Conservation (phyloP, 169 alveolate species). For the Pseudocohnilembus persalinus region DNA sequence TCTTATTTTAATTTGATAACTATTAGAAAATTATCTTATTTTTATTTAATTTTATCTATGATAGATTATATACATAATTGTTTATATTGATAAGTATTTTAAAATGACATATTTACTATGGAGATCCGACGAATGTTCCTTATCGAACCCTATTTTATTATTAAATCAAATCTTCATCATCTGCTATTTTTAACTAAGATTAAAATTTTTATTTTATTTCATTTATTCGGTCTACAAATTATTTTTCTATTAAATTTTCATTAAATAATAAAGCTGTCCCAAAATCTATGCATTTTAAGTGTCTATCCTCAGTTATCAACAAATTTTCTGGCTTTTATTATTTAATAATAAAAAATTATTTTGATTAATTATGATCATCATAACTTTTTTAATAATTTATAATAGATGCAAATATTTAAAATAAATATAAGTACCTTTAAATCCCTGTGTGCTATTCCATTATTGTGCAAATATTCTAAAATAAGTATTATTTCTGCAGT, state of each 20-base stretch:
- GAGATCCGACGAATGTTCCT: conserved; percentile 43
- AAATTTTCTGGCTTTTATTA: conserved; percentile 36
- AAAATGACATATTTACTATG: conserved; percentile 14
- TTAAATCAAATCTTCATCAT: conserved; percentile 6
- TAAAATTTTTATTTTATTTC: conserved; percentile 17
- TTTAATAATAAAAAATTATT: background rate
- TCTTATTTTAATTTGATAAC: too few relatives aligned
- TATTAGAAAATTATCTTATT: too few relatives aligned
- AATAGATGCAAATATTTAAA: conserved; percentile 44
- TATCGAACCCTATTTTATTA: conserved; percentile 9
- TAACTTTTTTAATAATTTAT: conserved; percentile 28
- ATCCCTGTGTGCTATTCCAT: conserved; percentile 80
- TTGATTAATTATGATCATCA: background rate
- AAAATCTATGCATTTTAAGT: conserved; percentile 43
- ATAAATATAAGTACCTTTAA: conserved; percentile 67
- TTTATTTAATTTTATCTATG: too few relatives aligned
- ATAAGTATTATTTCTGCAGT: conserved; percentile 66
- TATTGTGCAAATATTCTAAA: conserved; percentile 69
- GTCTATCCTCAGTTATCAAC: conserved; percentile 26
- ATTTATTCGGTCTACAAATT: conserved; percentile 9
- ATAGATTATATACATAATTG: too few relatives aligned
- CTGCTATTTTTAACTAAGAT: background rate
- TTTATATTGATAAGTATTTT: too few relatives aligned
- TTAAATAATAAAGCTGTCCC: conserved; percentile 34
- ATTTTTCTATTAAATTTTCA: conserved; percentile 24